Conservation (phyloP, 2,329 filamentous ascomycete species). For the Botrytis fabae region DNA sequence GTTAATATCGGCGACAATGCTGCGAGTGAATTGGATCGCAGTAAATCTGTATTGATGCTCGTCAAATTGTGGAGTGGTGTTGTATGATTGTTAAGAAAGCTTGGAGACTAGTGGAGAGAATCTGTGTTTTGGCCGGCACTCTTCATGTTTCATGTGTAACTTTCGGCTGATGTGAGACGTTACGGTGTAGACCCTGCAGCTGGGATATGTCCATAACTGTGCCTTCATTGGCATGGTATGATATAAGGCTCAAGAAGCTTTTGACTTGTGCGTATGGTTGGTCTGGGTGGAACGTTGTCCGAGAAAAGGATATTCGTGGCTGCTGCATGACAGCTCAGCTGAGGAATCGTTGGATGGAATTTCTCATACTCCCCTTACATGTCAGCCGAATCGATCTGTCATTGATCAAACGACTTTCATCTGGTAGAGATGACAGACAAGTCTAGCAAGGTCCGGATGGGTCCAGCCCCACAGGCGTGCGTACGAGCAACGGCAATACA, state of each 20-base stretch:
- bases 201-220: neutral
- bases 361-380: neutral
- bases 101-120: neutral
- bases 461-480: neutral
- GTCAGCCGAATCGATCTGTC: neutral
- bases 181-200: conserved; percentile 16
- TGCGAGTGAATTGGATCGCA: neutral
- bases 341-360: neutral
- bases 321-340: conserved; percentile 18
- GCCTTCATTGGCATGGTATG: conserved; percentile 9
- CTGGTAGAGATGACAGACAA: neutral
- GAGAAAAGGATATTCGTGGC: neutral
- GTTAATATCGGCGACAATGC: conserved; percentile 4
- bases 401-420: neutral
- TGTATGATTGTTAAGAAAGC: neutral
- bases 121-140: neutral
- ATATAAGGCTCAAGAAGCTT: conserved; percentile 5
- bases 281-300: neutral
- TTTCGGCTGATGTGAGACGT: conserved; percentile 10
- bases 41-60: neutral
- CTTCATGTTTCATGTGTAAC: neutral
- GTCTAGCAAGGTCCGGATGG: neutral
- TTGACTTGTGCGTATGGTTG: neutral
- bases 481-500: neutral
- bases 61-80: neutral